Evolutionary conservation across 78 protist species (phyloP), one percentile per base, ranked within the genome.

Genomic region (Acrasis kona): DNA sequence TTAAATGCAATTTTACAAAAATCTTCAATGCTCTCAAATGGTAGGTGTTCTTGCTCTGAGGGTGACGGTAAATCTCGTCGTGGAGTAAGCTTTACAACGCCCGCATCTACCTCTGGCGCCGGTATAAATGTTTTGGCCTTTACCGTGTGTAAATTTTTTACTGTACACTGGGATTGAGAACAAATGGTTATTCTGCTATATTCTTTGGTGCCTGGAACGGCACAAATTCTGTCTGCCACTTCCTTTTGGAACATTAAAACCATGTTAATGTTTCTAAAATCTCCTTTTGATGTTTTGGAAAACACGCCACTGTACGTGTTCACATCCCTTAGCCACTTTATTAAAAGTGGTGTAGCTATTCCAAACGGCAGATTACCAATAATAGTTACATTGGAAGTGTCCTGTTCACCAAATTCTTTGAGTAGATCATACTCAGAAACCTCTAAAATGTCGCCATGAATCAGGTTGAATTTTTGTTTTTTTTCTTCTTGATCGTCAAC

Each of bases 321-420:
- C 9, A 86, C 78, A 64, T 80, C 84, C 28, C 72, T 50, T 6
- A 86, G 29, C 84, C 83, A 82, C 36, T 78, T 72, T 5, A 86
- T 9, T 65, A 79, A 71, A 35, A 86, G 83, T 19, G 81, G 91
- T 34, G 91, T 86, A 27, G 86, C 80, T 12, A 86, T 79, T 50
- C 70, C 66, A 57, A 82, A 86, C 36, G 91, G 91, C 4, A 86
- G 81, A 41, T 86, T 86, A 31, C 91, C 91, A 30, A 82, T 57
- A 41, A 86, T 35, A 12, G 30, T 38, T 34, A 82, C 74, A 35
- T 75, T 79, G 0, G 57, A 28, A 5, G 38, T n/a, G 27, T 66
- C 58, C n/a, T 65, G 32, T 36, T 77, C 61, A 30, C 30, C 7
- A 5, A 70, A 69, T 31, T 10, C 6, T 32, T 65, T 32, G 9